Evolutionary conservation across 139 green algal species (phyloP).

Genomic region (Chlamydomonas sp.): DNA sequence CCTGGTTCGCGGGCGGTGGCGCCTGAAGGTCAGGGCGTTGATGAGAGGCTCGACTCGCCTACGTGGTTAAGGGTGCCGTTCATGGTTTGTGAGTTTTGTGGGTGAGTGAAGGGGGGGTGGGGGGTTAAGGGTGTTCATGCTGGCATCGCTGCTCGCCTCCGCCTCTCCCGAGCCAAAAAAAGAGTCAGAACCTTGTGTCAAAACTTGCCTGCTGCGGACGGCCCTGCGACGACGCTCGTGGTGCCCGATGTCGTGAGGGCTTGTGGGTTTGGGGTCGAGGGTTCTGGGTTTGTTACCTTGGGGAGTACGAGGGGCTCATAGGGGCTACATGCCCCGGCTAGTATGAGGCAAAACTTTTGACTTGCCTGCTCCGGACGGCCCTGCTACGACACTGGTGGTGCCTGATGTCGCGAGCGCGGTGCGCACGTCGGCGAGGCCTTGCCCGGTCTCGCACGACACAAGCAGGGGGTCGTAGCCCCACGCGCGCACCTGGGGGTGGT

Average conservation of each 20-base stretch:
- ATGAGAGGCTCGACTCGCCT: slow-evolving; percentile 93
- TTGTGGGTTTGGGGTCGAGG: not conserved
- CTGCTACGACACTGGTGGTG: not conserved
- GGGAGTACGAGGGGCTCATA: too few species aligned
- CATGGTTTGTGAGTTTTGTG: too few species aligned
- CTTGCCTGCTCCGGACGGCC: not conserved
- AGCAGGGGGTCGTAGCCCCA: slow-evolving; percentile 80
- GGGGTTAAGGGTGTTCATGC: too few species aligned
- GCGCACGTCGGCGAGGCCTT: slow-evolving; percentile 51
- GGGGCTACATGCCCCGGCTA: too few species aligned
- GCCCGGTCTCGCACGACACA: slow-evolving; percentile 58
- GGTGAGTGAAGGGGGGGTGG: too few species aligned
- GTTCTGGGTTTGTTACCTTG: slow-evolving; percentile 3
- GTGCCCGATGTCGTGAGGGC: not conserved
- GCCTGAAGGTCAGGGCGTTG: slow-evolving; percentile 63
- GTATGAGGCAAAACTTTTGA: too few species aligned
- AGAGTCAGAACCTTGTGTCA: too few species aligned
- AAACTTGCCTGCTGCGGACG: not conserved
- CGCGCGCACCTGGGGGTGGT: slow-evolving; percentile 33
- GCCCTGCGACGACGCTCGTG: not conserved
- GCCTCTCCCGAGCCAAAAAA: too few species aligned
- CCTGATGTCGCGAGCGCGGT: not conserved
- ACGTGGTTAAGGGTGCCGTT: too few species aligned
- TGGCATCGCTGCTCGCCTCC: too few species aligned
- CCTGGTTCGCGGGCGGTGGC: slow-evolving; percentile 29